These are phyloP conservation scores for Umbelopsis ramanniana DNA, from an alignment of 192 early-diverging fungal species.

Conservation along the genomic window DNA sequence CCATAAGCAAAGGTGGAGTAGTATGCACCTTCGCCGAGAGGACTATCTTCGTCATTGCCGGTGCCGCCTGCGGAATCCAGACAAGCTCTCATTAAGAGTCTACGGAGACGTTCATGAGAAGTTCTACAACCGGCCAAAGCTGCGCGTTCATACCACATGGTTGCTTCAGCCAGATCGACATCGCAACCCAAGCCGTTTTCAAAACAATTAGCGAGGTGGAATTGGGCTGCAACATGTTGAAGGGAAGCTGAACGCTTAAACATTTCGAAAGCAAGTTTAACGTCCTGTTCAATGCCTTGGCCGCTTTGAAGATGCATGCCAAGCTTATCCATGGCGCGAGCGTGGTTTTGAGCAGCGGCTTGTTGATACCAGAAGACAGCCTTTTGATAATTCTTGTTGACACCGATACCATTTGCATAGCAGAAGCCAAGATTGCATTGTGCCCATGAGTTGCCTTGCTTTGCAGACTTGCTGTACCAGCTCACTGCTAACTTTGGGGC, in stretches of 20 bases:
- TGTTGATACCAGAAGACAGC: constrained; percentile 62
- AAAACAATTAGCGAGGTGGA: constrained; percentile 54
- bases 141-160: constrained; percentile 41
- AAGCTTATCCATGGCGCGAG: constrained; percentile 59
- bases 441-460: constrained; percentile 77
- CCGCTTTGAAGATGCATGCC: constrained; percentile 57
- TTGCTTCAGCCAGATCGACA: constrained; percentile 32
- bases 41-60: background rate
- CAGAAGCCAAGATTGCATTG: constrained; percentile 84
- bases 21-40: constrained; percentile 18
- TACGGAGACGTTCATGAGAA: constrained; percentile 37
- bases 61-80: constrained; percentile 27
- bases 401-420: constrained; percentile 78
- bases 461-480: constrained; percentile 69
- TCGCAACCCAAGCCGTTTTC: constrained; percentile 46
- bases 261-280: constrained; percentile 54
- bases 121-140: constrained; percentile 31
- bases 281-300: constrained; percentile 51
- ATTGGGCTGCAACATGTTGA: constrained; percentile 64
- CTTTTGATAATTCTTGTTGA: constrained; percentile 51
- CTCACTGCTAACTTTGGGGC: constrained; percentile 60
- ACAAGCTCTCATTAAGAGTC: constrained; percentile 36
- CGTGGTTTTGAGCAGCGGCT: constrained; percentile 62
- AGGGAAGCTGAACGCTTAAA: constrained; percentile 64
- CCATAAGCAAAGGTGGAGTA: constrained; percentile 30